A percentile compares a stretch with the other conserved stretches of the same genome.
These are phyloP conservation scores for Panellus pusillus DNA, from an alignment of 768 basidiomycete species.

Conservation along the genomic window DNA sequence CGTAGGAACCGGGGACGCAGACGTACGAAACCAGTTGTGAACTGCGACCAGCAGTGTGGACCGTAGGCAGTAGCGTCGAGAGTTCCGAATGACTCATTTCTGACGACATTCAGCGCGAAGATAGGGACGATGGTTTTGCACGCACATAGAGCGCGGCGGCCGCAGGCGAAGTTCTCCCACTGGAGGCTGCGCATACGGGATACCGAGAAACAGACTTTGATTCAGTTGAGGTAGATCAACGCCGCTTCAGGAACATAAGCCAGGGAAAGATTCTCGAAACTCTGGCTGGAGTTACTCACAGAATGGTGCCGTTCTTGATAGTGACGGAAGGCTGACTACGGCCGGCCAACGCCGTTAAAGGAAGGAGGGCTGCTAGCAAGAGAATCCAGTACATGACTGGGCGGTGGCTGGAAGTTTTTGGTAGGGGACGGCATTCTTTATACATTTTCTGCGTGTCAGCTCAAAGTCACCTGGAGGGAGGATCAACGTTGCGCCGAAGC, in stretches of 20 bases:
- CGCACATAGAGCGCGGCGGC: conserved; percentile 3
- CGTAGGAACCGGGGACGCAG: too few relatives aligned
- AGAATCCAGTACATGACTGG: too few relatives aligned
- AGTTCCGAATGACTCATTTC: not conserved
- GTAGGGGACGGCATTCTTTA: too few relatives aligned
- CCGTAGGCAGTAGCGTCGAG: not conserved
- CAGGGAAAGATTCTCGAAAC: not conserved
- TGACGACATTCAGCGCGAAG: not conserved
- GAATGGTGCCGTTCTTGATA: conserved; percentile 1
- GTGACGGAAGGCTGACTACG: not conserved
- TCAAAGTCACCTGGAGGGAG: too few relatives aligned
- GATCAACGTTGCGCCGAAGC: too few relatives aligned
- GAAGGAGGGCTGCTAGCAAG: too few relatives aligned
- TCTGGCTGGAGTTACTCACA: not conserved
- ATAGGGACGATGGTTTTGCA: not conserved
- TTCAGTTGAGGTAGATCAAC: not conserved
- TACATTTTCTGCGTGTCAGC: too few relatives aligned
- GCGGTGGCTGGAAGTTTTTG: too few relatives aligned
- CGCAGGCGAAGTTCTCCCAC: conserved; percentile 37
- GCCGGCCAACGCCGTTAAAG: too few relatives aligned
- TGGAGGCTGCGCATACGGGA: conserved; percentile 47
- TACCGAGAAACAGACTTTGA: conserved; percentile 31
- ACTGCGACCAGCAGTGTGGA: too few relatives aligned
- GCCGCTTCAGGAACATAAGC: not conserved
- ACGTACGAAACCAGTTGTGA: too few relatives aligned